Percentiles rank a stretch among this genome's conserved stretches.
Evolutionary conservation across 2,329 filamentous ascomycete genomes (phyloP).

Genomic region (Fusarium sp.): DNA sequence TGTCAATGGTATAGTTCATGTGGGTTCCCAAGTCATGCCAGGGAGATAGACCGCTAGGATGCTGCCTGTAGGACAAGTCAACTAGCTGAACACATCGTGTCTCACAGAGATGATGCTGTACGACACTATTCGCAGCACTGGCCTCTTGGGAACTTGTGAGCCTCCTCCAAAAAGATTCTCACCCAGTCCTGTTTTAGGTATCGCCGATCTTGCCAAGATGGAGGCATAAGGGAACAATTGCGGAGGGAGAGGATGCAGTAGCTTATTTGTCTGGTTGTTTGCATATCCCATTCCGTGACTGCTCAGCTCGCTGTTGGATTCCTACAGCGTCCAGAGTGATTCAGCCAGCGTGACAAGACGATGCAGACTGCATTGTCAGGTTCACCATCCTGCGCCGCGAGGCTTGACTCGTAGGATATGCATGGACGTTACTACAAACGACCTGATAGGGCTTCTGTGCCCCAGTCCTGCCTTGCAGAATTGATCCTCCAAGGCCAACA

Average conservation of each 20-base stretch:
- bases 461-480: conserved; percentile 23
- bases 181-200: not conserved
- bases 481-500: conserved; percentile 5
- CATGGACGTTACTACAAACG: not conserved
- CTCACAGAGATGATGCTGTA: conserved; percentile 36
- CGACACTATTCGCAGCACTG: conserved; percentile 18
- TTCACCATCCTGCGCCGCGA: not conserved
- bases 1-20: not conserved
- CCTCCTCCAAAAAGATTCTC: not conserved
- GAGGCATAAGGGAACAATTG: not conserved
- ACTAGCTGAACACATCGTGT: conserved; percentile 27
- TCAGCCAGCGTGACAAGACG: not conserved
- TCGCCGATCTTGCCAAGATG: not conserved
- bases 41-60: conserved; percentile 14
- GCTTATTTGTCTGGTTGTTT: not conserved
- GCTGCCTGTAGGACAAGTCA: conserved; percentile 22
- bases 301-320: not conserved
- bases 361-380: conserved; percentile 4
- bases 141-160: conserved; percentile 14
- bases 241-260: not conserved
- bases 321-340: not conserved
- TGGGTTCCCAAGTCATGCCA: not conserved
- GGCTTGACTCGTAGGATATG: conserved; percentile 7
- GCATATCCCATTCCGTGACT: not conserved
- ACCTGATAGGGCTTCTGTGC: conserved; percentile 28